Base-by-base conservation (phyloP, 1,139 yeast genomes). In the Hyphopichia wangnamkhiaoensis region DNA sequence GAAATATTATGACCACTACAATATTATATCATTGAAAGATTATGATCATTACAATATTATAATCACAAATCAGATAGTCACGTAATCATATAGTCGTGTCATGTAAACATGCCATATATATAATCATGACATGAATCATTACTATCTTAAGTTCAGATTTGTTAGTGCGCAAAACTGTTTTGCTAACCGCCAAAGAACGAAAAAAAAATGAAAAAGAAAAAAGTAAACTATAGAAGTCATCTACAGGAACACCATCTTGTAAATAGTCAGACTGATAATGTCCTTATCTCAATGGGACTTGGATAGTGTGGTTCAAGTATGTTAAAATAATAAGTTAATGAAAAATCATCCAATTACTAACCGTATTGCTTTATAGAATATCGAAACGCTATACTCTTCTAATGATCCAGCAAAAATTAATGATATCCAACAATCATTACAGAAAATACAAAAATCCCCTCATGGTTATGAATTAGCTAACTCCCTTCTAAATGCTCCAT, bases 401-500 rank as follows among this genome's bases (percentile, higher is more conserved):
- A 51, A 59, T 56, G 62, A 78, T 59, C 70, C 80, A 1, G 41
- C 53, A 0, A 63, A 65, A 43, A 73, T 83, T 28, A 58, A 66
- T 24, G 48, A 58, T 8, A 63, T 77, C 26, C 91, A 84, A 48
- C 65, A 65, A 26, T 59, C 61, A 32, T 63, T 84, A 17, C 89
- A 82, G 48, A 48, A 52, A 2, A 56, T 80, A 5, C 93, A 85
- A 54, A 74, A 65, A 46, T 75, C 82, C 2, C 58, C 63, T 2
- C 56, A 70, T 37, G 87, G 85, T 0, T 61, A 71, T 45, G 50
- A 56, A 7, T 52, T 83, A 24, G 89, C 87, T 0, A 68, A 70
- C 38, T 58, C 68, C 31, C 59, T 84, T 19, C 56, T 82, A 25
- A 52, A 59, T 4, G 61, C 61, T 2, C 55, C 59, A 7, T 71